Conservation (phyloP, 768 basidiomycete genomes). For the Gelatoporia subvermispora region DNA sequence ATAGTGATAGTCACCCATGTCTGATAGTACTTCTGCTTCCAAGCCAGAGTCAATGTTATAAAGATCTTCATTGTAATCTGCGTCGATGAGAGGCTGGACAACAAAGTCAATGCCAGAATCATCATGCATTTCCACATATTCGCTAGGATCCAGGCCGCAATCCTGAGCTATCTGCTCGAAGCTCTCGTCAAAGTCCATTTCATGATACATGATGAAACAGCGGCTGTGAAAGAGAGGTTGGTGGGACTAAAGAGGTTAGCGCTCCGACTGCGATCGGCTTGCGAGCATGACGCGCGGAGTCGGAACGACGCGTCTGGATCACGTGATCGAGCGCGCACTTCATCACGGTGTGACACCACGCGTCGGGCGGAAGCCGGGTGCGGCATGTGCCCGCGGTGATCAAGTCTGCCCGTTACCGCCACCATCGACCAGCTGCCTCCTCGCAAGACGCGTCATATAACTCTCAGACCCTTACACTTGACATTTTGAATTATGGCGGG, state of each 20-base stretch:
- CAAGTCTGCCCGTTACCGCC: slow-evolving; percentile 8
- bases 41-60: no score
- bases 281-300: slow-evolving; percentile 7
- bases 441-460: neutral
- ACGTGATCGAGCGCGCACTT: neutral
- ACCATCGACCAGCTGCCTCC: slow-evolving; percentile 4
- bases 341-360: slow-evolving; percentile 4
- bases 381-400: no score
- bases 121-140: slow-evolving; percentile 6
- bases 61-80: neutral
- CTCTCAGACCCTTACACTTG: neutral
- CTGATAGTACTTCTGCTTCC: no score
- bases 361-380: neutral
- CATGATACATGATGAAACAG: no score
- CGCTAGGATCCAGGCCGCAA: slow-evolving; percentile 13
- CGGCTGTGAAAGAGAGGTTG: neutral
- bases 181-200: slow-evolving; percentile 9
- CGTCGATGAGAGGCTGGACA: neutral
- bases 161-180: slow-evolving; percentile 11
- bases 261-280: no score
- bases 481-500: slow-evolving; percentile 7
- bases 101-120: slow-evolving; percentile 3
- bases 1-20: no score
- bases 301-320: neutral
- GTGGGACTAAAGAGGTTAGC: neutral